Evolutionary conservation across 2,329 filamentous ascomycete genomes (phyloP).

Genomic region (Corynespora cassiicola): DNA sequence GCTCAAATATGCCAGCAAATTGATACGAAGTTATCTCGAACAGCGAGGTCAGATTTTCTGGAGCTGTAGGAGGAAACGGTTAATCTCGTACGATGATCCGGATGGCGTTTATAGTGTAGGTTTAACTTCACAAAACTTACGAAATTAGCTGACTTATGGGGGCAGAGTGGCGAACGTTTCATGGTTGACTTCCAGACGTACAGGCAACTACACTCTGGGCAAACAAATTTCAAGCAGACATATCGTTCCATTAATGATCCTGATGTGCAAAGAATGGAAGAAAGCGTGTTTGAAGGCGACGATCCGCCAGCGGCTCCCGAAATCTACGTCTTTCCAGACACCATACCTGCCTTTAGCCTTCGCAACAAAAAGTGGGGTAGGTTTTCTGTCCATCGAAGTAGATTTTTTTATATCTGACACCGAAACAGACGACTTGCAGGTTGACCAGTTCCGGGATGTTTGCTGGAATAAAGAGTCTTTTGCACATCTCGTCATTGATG

Average conservation of each 20-base stretch:
- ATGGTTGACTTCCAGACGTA: conserved; percentile 13
- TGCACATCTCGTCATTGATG: conserved; percentile 8
- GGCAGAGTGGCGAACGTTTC: conserved; percentile 9
- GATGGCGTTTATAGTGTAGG: conserved; percentile 5
- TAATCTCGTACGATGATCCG: conserved; percentile 7
- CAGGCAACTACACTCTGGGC: conserved; percentile 7
- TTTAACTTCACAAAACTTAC: background rate
- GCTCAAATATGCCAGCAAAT: conserved; percentile 1
- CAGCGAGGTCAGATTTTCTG: conserved; percentile 10
- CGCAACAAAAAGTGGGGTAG: conserved; percentile 14
- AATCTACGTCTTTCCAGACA: conserved; percentile 9
- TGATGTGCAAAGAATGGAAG: conserved; percentile 56
- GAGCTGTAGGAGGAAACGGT: conserved; percentile 6
- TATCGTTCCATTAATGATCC: conserved; percentile 56
- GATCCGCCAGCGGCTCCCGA: conserved; percentile 40
- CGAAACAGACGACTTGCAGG: conserved; percentile 10
- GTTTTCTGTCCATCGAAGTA: no score
- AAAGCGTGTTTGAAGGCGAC: conserved; percentile 54
- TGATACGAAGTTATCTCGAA: conserved; percentile 3
- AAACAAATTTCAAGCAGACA: conserved; percentile 37
- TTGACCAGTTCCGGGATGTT: conserved; percentile 10
- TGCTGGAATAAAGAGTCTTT: conserved; percentile 17
- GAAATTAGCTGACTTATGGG: background rate
- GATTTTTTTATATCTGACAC: background rate
- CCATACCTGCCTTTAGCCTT: conserved; percentile 7